These are phyloP conservation scores for Coemansia sp. DNA, from an alignment of 192 early-diverging fungal species.

Conservation along the genomic window DNA sequence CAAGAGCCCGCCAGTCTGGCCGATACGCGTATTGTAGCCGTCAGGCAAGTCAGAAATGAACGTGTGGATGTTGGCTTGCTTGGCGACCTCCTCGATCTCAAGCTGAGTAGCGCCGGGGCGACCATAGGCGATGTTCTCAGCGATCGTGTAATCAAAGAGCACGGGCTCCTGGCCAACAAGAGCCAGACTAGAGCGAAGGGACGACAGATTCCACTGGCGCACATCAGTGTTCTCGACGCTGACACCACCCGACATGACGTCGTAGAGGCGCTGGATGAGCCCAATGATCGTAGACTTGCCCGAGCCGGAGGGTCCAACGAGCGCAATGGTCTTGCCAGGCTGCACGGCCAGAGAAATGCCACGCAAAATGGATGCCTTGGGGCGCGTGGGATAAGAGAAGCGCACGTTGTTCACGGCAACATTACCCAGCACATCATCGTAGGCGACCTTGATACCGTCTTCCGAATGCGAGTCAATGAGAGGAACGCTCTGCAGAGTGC, in stretches of 20 bases:
- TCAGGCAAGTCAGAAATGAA: slow-evolving; percentile 57
- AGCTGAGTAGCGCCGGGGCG: slow-evolving; percentile 52
- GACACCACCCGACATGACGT: slow-evolving; percentile 60
- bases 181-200: slow-evolving; percentile 71
- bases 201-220: slow-evolving; percentile 60
- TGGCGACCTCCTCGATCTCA: slow-evolving; percentile 61
- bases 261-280: slow-evolving; percentile 80
- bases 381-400: slow-evolving; percentile 70
- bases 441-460: slow-evolving; percentile 35
- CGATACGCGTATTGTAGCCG: slow-evolving; percentile 66
- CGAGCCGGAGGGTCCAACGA: slow-evolving; percentile 84
- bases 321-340: slow-evolving; percentile 75
- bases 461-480: slow-evolving; percentile 57
- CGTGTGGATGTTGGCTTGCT: slow-evolving; percentile 61
- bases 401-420: slow-evolving; percentile 26
- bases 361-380: slow-evolving; percentile 59
- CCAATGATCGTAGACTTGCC: slow-evolving; percentile 75
- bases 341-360: slow-evolving; percentile 53
- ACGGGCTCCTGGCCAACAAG: slow-evolving; percentile 94
- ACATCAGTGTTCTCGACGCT: slow-evolving; percentile 62
- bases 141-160: slow-evolving; percentile 82
- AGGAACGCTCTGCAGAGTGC: slow-evolving; percentile 68
- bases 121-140: slow-evolving; percentile 86
- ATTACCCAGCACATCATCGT: slow-evolving; percentile 22
- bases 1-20: slow-evolving; percentile 63